Evolutionary conservation across 148 eudicot species (phyloP), one percentile per base, ranked within the genome.

Genomic region (Fagopyrum esculentum): DNA sequence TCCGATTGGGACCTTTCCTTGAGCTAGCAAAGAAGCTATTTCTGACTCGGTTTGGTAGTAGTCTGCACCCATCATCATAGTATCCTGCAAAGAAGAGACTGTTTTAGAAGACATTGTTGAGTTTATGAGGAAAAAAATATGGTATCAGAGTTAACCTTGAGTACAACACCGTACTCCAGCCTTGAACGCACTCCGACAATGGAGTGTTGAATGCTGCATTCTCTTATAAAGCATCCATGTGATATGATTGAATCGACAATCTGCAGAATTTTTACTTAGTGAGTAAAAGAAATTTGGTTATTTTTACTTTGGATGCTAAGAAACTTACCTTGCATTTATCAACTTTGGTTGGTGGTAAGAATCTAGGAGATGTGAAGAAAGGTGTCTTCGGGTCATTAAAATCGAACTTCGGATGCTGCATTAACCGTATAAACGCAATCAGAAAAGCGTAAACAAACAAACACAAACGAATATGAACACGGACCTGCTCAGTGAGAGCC

Each of bases 11-110:
- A 92, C 92, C 77, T 92, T 90, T 55, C 94, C 98, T 75, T 88
- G 87, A 4, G 98, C 99, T 16, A 92, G 73, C 60, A 88, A 81
- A 40, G 94, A 85, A 15, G 97, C 97, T 61, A 95, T 92, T 72
- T 95, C 99, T 26, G 94, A 77, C 72, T 92, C 98, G 63, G 99
- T 95, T 78, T 95, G 99, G 77, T 95, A 95, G 69, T 66, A 73
- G 75, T 95, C 99, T 60, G 99, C 98, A 57, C 99, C 99, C 92
- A 90, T 74, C 98, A 95, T 92, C 82, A 95, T 78, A 9, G 99
- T 89, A 83, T 95, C 94, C 99, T 95, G 75, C 45, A 71, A 76
- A 72, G 51, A 59, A 13, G 10, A 73, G 10, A 73, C 22, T n/a
- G 55, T 16, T 48, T 45, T 4, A 1, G 30, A 30, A 35, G 6